Conservation (phyloP, 2,329 filamentous ascomycete species). For the Fusarium clavum region DNA sequence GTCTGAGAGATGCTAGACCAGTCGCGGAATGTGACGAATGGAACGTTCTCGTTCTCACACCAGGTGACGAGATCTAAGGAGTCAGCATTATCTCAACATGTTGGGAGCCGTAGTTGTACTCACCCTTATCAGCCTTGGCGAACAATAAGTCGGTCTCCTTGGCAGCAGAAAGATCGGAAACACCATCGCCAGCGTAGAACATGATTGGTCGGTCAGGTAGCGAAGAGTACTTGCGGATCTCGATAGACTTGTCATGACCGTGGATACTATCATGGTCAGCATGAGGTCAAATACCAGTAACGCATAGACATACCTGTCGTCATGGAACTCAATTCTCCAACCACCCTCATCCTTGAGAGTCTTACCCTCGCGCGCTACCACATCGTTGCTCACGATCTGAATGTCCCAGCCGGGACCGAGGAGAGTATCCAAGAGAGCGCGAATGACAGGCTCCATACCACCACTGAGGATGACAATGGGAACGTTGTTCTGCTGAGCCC, state of each 20-base stretch:
- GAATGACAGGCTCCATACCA: slow-evolving; percentile 93
- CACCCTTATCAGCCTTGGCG: slow-evolving; percentile 89
- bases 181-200: slow-evolving; percentile 95
- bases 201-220: slow-evolving; percentile 82
- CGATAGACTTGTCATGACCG: slow-evolving; percentile 96
- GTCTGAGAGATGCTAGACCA: slow-evolving; percentile 83
- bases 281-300: neutral
- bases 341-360: slow-evolving; percentile 81
- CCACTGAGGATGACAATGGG: slow-evolving; percentile 92
- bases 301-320: slow-evolving; percentile 72
- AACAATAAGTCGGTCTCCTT: slow-evolving; percentile 94
- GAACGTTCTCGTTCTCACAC: slow-evolving; percentile 85
- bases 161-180: slow-evolving; percentile 91
- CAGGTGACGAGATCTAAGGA: slow-evolving; percentile 82
- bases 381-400: slow-evolving; percentile 91
- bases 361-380: slow-evolving; percentile 72
- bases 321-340: slow-evolving; percentile 90
- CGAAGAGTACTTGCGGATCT: slow-evolving; percentile 86
- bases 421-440: slow-evolving; percentile 81
- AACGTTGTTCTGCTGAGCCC: slow-evolving; percentile 83
- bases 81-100: neutral
- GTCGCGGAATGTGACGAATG: slow-evolving; percentile 88
- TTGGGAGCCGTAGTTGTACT: slow-evolving; percentile 39
- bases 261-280: slow-evolving; percentile 68
- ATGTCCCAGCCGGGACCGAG: slow-evolving; percentile 84